These are phyloP conservation scores for Suhomyces kunorum DNA, from an alignment of 1,139 yeast species.

Conservation along the genomic window DNA sequence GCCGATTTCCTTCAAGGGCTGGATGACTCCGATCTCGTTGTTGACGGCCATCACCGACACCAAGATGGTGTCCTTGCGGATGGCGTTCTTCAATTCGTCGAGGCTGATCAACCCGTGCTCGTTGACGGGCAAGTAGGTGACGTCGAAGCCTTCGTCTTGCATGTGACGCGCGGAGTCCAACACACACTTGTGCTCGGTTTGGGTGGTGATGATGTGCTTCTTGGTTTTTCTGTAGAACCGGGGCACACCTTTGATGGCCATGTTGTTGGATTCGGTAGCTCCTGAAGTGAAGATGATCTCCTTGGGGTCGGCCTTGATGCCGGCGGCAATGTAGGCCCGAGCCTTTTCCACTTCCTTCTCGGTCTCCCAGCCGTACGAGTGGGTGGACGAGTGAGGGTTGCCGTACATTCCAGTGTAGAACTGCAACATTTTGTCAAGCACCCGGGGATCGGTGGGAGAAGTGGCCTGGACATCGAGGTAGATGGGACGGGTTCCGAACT, in stretches of 20 bases:
- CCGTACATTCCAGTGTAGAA: constrained; percentile 94
- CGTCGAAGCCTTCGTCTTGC: constrained; percentile 96
- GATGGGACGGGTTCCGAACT: constrained; percentile 77
- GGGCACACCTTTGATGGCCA: constrained; percentile 94
- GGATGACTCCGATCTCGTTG: constrained; percentile 97
- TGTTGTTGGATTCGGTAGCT: constrained; percentile 95
- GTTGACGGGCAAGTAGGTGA: constrained; percentile 85
- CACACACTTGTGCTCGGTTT: constrained; percentile 98
- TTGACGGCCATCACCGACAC: constrained; percentile 98
- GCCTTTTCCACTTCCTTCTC: constrained; percentile 89
- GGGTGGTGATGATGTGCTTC: constrained; percentile 91
- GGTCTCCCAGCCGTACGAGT: constrained; percentile 99
- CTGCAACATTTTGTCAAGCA: constrained; percentile 87
- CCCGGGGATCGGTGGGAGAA: constrained; percentile 97
- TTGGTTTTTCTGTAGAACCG: constrained; percentile 87
- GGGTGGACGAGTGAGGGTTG: constrained; percentile 96
- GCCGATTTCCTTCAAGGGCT: constrained; percentile 94
- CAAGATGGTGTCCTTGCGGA: constrained; percentile 86
- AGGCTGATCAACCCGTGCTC: constrained; percentile 77
- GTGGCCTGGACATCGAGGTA: constrained; percentile 97
- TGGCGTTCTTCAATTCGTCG: constrained; percentile 76
- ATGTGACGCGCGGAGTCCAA: constrained; percentile 91
- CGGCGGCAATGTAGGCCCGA: constrained; percentile 73
- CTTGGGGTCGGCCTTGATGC: constrained; percentile 92
- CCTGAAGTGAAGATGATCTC: constrained; percentile 97